phyloP scores from a whole-genome alignment of 257 asterid genomes.

The Anisodus tanguticus region DNA sequence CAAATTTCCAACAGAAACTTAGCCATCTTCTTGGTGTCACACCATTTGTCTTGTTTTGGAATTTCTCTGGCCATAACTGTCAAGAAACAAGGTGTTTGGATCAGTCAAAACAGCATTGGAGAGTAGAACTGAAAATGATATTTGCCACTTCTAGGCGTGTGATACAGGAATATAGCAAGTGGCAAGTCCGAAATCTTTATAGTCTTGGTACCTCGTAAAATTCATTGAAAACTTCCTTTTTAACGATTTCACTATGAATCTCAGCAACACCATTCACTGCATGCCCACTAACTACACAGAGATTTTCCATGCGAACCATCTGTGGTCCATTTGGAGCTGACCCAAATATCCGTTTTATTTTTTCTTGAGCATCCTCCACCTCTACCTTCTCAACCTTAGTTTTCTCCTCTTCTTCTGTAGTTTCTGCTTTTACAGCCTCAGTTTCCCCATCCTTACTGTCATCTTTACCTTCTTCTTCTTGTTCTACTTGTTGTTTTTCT shows the following conservation, averaged over 20 bases:
- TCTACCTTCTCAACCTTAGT: conserved; percentile 41
- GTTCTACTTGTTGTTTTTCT: neutral
- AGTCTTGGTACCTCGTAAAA: conserved; percentile 59
- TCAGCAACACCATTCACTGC: conserved; percentile 91
- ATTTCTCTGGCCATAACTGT: conserved; percentile 68
- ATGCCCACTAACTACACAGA: conserved; percentile 85
- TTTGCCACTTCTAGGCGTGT: neutral
- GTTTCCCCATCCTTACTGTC: conserved; percentile 35
- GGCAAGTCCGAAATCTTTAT: neutral
- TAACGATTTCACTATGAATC: conserved; percentile 85
- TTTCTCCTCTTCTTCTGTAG: conserved; percentile 41
- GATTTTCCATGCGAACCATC: conserved; percentile 86
- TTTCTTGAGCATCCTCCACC: conserved; percentile 13
- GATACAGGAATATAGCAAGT: neutral
- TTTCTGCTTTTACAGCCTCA: conserved; percentile 22
- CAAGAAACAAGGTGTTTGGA: neutral
- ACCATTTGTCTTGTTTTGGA: conserved; percentile 86
- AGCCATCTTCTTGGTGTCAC: conserved; percentile 94
- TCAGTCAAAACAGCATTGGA: neutral
- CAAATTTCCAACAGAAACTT: conserved; percentile 72
- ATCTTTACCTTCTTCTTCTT: conserved; percentile 35
- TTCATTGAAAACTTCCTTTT: conserved; percentile 75
- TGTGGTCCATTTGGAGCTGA: conserved; percentile 52
- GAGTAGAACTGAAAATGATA: neutral
- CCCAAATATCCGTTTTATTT: conserved; percentile 26